Conservation (phyloP, 305 asterid genomes). For the Euphrasia arctica region DNA sequence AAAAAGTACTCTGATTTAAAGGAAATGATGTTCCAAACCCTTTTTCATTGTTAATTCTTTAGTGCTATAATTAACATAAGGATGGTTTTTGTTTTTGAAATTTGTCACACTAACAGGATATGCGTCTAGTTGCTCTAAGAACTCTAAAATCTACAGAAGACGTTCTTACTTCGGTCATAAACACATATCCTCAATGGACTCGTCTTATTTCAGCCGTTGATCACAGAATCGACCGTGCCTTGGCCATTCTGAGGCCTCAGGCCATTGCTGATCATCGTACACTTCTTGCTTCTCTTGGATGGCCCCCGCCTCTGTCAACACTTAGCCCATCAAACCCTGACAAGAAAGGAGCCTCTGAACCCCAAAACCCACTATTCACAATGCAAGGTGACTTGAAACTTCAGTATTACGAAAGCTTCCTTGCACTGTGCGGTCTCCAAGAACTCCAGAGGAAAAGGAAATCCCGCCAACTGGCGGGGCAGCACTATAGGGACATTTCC, state of each 20-base stretch:
- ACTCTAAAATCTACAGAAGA: conserved; percentile 69
- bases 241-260: conserved; percentile 90
- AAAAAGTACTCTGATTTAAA: not conserved
- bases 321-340: conserved; percentile 51
- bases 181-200: conserved; percentile 77
- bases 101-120: conserved; percentile 47
- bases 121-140: conserved; percentile 56
- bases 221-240: conserved; percentile 92
- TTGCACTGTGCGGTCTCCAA: conserved; percentile 85
- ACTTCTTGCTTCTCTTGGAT: conserved; percentile 89
- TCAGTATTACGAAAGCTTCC: conserved; percentile 79
- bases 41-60: conserved; percentile 5
- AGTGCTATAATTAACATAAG: conserved; percentile 7
- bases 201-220: conserved; percentile 87
- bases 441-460: conserved; percentile 86
- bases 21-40: not conserved
- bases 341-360: conserved; percentile 41
- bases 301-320: conserved; percentile 89
- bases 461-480: conserved; percentile 78
- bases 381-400: conserved; percentile 73
- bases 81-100: conserved; percentile 14
- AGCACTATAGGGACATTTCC: conserved; percentile 37
- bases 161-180: conserved; percentile 55
- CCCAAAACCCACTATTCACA: conserved; percentile 76
- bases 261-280: conserved; percentile 94